A percentile compares a stretch with the other conserved stretches of the same genome.
Evolutionary conservation across 176 grass and related monocot species (phyloP).

Genomic region (Thinopyrum elongatum): DNA sequence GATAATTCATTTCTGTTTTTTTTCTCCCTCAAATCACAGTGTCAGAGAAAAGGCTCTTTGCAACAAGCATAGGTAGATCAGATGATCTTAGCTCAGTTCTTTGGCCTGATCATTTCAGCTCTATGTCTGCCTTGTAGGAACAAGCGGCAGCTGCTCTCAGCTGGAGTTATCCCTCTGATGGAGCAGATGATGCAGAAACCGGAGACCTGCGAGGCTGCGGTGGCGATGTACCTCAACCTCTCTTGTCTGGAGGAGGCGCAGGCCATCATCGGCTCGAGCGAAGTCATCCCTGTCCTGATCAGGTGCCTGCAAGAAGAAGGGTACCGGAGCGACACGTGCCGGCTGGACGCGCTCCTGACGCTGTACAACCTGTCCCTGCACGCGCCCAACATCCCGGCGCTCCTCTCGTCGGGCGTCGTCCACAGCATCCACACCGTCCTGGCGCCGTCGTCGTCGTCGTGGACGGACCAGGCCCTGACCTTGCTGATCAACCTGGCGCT

Average conservation of each 20-base stretch:
- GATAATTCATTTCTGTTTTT: neutral
- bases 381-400: conserved; percentile 39
- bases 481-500: conserved; percentile 60
- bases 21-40: neutral
- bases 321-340: conserved; percentile 37
- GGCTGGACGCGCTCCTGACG: conserved; percentile 50
- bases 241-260: conserved; percentile 68
- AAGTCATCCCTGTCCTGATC: conserved; percentile 50
- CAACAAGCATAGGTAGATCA: neutral
- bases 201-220: conserved; percentile 45
- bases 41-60: neutral
- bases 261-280: conserved; percentile 50
- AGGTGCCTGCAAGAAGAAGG: conserved; percentile 7
- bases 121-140: conserved; percentile 44
- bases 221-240: conserved; percentile 80
- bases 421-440: conserved; percentile 37
- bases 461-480: conserved; percentile 62
- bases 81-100: neutral
- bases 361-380: conserved; percentile 76
- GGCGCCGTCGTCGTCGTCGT: conserved; percentile 10
- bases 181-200: conserved; percentile 72
- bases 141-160: conserved; percentile 59
- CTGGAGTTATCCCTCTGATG: conserved; percentile 56
- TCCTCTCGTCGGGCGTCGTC: conserved; percentile 54
- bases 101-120: neutral